phyloP scores from a whole-genome alignment of 805 yeast species.

The Zygoascus biomembranicola region DNA sequence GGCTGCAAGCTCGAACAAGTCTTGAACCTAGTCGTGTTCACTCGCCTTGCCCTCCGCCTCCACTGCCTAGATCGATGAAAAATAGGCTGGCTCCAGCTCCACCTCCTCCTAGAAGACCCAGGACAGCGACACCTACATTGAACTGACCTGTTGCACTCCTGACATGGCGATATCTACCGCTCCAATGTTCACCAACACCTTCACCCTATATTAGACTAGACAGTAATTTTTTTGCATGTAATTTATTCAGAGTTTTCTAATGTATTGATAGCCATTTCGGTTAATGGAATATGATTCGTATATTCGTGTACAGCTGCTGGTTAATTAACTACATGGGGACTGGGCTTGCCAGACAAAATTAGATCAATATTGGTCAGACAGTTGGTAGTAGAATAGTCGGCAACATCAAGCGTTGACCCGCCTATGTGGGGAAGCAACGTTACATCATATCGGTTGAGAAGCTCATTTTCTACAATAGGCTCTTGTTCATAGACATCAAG shows the following conservation, averaged over 20 bases:
- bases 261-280: background rate
- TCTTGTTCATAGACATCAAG: slow-evolving; percentile 66
- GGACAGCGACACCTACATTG: slow-evolving; percentile 3
- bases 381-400: slow-evolving; percentile 33
- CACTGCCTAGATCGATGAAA: slow-evolving; percentile 1
- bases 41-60: slow-evolving; percentile 4
- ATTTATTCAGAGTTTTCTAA: background rate
- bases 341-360: slow-evolving; percentile 8
- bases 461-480: slow-evolving; percentile 43
- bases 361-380: slow-evolving; percentile 46
- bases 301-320: background rate
- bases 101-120: slow-evolving; percentile 7
- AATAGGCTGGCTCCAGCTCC: slow-evolving; percentile 4
- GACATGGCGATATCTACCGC: background rate
- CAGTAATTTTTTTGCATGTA: background rate
- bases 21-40: background rate
- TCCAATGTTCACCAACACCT: background rate
- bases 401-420: slow-evolving; percentile 40
- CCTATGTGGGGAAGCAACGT: slow-evolving; percentile 66
- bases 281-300: no score
- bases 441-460: slow-evolving; percentile 52
- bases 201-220: background rate
- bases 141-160: background rate
- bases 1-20: background rate
- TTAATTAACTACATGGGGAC: slow-evolving; percentile 11